Conservation (phyloP, 2,329 filamentous ascomycete genomes). For the Fusarium sp. region DNA sequence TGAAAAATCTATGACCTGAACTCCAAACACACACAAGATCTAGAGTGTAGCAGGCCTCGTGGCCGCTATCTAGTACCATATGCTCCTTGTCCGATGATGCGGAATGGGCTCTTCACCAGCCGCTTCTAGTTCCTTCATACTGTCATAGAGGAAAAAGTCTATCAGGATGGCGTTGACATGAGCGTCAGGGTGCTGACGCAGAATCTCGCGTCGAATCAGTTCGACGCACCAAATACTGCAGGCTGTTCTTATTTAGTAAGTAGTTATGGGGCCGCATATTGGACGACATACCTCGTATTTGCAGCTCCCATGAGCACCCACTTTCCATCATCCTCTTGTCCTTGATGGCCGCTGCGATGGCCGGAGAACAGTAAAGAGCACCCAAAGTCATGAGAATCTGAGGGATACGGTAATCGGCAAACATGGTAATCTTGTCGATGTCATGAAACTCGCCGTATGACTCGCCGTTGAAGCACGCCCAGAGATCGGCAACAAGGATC, state of each 20-base stretch:
- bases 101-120: slow-evolving; percentile 66
- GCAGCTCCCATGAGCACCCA: slow-evolving; percentile 82
- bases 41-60: slow-evolving; percentile 16
- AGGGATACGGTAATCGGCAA: slow-evolving; percentile 96
- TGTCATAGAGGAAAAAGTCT: slow-evolving; percentile 97
- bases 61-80: slow-evolving; percentile 77
- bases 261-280: too few relatives aligned
- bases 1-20: slow-evolving; percentile 34
- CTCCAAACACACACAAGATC: slow-evolving; percentile 15
- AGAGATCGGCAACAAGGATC: slow-evolving; percentile 93
- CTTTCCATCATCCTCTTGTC: slow-evolving; percentile 71
- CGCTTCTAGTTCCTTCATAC: slow-evolving; percentile 84
- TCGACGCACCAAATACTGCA: slow-evolving; percentile 98
- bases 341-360: slow-evolving; percentile 75
- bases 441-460: slow-evolving; percentile 84
- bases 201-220: slow-evolving; percentile 82
- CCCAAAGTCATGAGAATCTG: slow-evolving; percentile 88
- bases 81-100: slow-evolving; percentile 90
- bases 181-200: slow-evolving; percentile 74
- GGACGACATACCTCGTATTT: slow-evolving; percentile 73
- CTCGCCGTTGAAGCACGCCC: slow-evolving; percentile 91
- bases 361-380: slow-evolving; percentile 84
- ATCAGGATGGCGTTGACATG: slow-evolving; percentile 88
- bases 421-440: slow-evolving; percentile 97
- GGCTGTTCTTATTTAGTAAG: slow-evolving; percentile 55